Evolutionary conservation across 805 yeast genomes (phyloP).

Genomic region (Suhomyces faveliae): DNA sequence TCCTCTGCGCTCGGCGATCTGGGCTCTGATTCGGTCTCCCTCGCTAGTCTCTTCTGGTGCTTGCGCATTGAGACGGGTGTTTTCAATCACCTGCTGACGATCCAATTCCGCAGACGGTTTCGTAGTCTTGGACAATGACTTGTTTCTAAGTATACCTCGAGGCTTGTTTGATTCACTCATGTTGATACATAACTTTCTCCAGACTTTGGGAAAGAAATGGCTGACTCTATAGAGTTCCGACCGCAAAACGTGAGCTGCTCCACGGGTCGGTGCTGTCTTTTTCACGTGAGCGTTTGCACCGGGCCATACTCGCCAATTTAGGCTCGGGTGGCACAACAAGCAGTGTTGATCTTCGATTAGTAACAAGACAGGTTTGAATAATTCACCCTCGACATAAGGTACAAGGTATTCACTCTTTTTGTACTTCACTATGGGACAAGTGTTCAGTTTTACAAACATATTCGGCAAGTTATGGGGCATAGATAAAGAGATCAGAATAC

Average conservation of each 20-base stretch:
- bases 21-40: conserved; percentile 48
- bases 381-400: too few relatives aligned
- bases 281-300: too few relatives aligned
- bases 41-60: conserved; percentile 32
- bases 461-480: conserved; percentile 88
- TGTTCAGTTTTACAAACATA: conserved; percentile 70
- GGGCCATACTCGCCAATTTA: too few relatives aligned
- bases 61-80: conserved; percentile 74
- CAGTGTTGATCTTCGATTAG: too few relatives aligned
- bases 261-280: background rate
- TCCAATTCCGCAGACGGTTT: conserved; percentile 28
- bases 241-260: background rate
- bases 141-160: conserved; percentile 55
- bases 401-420: background rate
- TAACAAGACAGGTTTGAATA: too few relatives aligned
- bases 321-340: too few relatives aligned
- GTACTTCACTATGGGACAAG: conserved; percentile 66
- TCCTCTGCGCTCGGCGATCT: conserved; percentile 32
- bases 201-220: background rate
- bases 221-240: background rate
- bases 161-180: conserved; percentile 12
- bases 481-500: conserved; percentile 83
- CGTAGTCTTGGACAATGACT: conserved; percentile 24
- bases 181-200: background rate
- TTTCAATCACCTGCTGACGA: conserved; percentile 73